Conservation (phyloP, 192 early-diverging fungal genomes). For the Podila minutissima region DNA sequence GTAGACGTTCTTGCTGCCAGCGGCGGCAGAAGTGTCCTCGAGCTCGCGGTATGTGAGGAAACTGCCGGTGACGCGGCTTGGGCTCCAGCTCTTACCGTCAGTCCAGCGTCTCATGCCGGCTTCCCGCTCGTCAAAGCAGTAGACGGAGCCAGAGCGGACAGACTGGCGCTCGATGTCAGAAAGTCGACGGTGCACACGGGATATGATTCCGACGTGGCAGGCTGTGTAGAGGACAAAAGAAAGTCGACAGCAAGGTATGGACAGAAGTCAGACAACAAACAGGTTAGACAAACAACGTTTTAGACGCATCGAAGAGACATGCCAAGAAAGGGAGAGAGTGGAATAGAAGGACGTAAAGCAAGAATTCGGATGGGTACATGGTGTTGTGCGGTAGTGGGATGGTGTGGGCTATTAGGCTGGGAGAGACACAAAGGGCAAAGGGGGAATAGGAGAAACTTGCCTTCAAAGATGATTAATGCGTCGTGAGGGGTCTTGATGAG, state of each 20-base stretch:
- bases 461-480: constrained; percentile 88
- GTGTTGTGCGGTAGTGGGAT: too few species aligned
- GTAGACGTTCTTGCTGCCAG: constrained; percentile 57
- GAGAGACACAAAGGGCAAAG: background rate
- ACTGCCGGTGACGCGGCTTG: constrained; percentile 85
- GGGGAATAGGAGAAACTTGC: constrained; percentile 21
- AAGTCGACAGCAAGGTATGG: background rate
- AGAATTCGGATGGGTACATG: background rate
- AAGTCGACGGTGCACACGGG: constrained; percentile 82
- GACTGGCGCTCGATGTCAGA: constrained; percentile 84
- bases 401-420: background rate
- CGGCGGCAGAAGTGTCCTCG: constrained; percentile 49
- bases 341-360: background rate
- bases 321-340: background rate
- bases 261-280: background rate
- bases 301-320: background rate
- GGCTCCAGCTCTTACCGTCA: constrained; percentile 90
- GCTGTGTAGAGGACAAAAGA: constrained; percentile 54
- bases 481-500: constrained; percentile 89
- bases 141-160: constrained; percentile 87
- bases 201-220: constrained; percentile 77
- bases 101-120: constrained; percentile 95
- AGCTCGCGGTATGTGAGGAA: constrained; percentile 92
- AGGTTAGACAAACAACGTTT: constrained; percentile 3
- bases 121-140: constrained; percentile 93